phyloP scores from a whole-genome alignment of 371 early-diverging fungal species.

The Mortierella sp. region DNA sequence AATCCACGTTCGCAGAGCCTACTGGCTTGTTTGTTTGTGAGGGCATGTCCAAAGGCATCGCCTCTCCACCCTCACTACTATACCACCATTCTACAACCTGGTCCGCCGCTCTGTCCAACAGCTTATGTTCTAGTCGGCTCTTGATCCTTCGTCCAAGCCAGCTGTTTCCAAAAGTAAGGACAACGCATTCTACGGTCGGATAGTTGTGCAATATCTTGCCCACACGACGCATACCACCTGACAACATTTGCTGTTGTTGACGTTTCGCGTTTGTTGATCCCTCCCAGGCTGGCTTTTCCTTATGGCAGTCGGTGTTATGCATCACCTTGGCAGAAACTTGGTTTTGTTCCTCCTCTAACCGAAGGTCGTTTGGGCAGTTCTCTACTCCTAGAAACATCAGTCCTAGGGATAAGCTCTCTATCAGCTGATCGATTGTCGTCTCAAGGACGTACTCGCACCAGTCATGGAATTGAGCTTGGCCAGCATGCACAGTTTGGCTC shows the following conservation, averaged over 20 bases:
- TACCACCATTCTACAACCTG: neutral
- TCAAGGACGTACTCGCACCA: slow-evolving; percentile 52
- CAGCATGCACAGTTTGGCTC: slow-evolving; percentile 43
- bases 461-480: slow-evolving; percentile 43
- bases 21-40: neutral
- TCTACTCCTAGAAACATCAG: slow-evolving; percentile 29
- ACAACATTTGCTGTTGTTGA: slow-evolving; percentile 6
- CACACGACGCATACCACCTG: slow-evolving; percentile 33
- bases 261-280: slow-evolving; percentile 3
- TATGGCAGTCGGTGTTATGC: neutral
- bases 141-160: neutral
- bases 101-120: neutral
- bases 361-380: neutral
- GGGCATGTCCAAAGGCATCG: neutral
- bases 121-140: neutral
- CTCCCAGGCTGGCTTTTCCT: slow-evolving; percentile 1
- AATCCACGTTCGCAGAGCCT: neutral
- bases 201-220: slow-evolving; percentile 37
- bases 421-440: slow-evolving; percentile 34
- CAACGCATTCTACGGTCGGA: slow-evolving; percentile 17
- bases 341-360: slow-evolving; percentile 7
- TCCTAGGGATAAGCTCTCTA: slow-evolving; percentile 34
- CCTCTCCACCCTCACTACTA: neutral
- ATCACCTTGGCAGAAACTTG: neutral
- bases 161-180: slow-evolving; percentile 1